phyloP scores from a whole-genome alignment of 345 rosid genomes.

The Salix exigua region DNA sequence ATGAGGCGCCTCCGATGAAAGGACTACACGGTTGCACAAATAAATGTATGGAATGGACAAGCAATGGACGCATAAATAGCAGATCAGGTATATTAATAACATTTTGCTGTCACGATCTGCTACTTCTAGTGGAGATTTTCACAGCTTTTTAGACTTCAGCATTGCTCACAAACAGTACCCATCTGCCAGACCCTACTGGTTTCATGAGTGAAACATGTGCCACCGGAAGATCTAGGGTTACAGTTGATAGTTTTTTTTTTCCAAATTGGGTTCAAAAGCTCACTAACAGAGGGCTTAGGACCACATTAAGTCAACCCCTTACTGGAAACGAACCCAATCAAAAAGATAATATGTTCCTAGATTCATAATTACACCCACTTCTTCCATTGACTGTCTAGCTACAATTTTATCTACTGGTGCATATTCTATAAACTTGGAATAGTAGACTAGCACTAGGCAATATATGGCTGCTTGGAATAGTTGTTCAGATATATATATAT shows the following conservation, averaged over 20 bases:
- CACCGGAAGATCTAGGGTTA: slow-evolving; percentile 5
- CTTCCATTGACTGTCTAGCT: background rate
- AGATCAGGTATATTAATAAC: background rate
- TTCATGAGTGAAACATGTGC: slow-evolving; percentile 30
- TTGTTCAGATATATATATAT: background rate
- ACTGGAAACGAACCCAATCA: slow-evolving; percentile 11
- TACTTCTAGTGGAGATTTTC: background rate
- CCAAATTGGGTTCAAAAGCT: slow-evolving; percentile 3
- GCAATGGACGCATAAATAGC: background rate
- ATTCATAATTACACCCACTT: slow-evolving; percentile 17
- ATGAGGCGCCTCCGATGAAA: background rate
- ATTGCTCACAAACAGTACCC: background rate
- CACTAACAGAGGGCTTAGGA: slow-evolving; percentile 16
- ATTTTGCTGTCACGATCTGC: background rate
- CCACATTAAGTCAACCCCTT: slow-evolving; percentile 14
- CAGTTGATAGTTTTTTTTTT: background rate
- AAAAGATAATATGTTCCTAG: background rate
- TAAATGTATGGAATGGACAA: background rate
- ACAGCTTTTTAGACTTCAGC: background rate
- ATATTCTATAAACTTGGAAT: background rate
- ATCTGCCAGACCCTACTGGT: background rate
- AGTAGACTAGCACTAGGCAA: background rate
- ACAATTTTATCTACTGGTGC: background rate
- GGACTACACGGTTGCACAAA: background rate
- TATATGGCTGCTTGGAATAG: background rate